Percentiles rank a stretch among this genome's conserved stretches.
Evolutionary conservation across 2,329 filamentous ascomycete genomes (phyloP).

Genomic region (Knufia fluminis): DNA sequence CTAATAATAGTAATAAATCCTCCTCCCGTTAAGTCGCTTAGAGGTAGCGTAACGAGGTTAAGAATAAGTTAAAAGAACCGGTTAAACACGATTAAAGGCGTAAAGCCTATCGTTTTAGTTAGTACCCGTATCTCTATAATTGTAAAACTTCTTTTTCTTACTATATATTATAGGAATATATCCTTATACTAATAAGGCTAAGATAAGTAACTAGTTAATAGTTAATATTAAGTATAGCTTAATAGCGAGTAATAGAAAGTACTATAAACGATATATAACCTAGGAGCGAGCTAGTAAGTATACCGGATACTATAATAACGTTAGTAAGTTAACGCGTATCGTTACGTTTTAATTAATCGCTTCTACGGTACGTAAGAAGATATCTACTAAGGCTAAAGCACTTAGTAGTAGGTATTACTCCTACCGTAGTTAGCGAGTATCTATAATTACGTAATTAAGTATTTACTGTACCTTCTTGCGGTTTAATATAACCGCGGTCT

Average conservation of each 20-base stretch:
- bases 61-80: not conserved
- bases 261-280: not conserved
- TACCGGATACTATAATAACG: not conserved
- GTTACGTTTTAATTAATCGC: not conserved
- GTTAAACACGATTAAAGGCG: not conserved
- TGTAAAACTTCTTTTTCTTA: not conserved
- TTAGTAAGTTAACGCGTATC: not conserved
- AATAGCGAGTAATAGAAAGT: not conserved
- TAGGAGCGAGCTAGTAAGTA: not conserved
- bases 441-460: not conserved
- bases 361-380: not conserved
- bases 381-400: not conserved
- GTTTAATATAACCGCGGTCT: not conserved
- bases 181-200: not conserved
- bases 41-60: not conserved
- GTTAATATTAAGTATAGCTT: not conserved
- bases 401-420: not conserved
- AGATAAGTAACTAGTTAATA: not conserved
- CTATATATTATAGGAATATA: not conserved
- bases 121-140: not conserved
- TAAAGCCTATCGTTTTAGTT: not conserved
- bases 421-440: not conserved
- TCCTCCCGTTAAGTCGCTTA: not conserved
- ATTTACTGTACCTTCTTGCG: not conserved
- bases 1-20: not conserved